Evolutionary conservation across 2,329 filamentous ascomycete species (phyloP).

Genomic region (Hawksworthiomyces lignivorus): DNA sequence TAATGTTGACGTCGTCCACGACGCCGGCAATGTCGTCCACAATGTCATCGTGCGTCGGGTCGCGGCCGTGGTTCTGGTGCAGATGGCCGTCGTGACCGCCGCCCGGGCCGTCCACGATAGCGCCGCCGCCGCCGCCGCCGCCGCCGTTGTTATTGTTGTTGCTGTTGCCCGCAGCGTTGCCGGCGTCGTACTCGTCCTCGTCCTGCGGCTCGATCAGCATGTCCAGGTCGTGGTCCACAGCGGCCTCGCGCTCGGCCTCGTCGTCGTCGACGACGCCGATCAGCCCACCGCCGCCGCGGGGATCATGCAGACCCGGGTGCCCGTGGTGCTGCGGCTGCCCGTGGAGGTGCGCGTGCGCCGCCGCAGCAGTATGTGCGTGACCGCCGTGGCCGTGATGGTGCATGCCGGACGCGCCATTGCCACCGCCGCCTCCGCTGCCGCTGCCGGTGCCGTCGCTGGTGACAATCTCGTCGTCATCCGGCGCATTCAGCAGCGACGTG

Average conservation of each 20-base stretch:
- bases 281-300: slow-evolving; percentile 5
- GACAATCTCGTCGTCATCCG: slow-evolving; percentile 24
- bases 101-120: too few relatives aligned
- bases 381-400: background rate
- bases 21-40: slow-evolving; percentile 8
- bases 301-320: slow-evolving; percentile 8
- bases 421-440: background rate
- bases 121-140: background rate
- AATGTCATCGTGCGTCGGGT: slow-evolving; percentile 8
- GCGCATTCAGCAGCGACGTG: slow-evolving; percentile 45
- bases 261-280: slow-evolving; percentile 19
- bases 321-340: slow-evolving; percentile 5
- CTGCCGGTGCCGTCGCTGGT: slow-evolving; percentile 3
- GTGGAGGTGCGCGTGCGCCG: slow-evolving; percentile 7
- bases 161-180: slow-evolving; percentile 14
- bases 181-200: slow-evolving; percentile 32
- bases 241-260: slow-evolving; percentile 30
- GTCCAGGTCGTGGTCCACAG: slow-evolving; percentile 41
- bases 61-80: slow-evolving; percentile 6
- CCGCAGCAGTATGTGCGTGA: background rate
- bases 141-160: background rate
- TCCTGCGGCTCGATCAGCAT: slow-evolving; percentile 43
- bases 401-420: background rate
- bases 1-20: slow-evolving; percentile 11
- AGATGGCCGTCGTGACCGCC: slow-evolving; percentile 2